Evolutionary conservation across 805 yeast genomes (phyloP).

Genomic region (Helenozyma rhizophorensis): DNA sequence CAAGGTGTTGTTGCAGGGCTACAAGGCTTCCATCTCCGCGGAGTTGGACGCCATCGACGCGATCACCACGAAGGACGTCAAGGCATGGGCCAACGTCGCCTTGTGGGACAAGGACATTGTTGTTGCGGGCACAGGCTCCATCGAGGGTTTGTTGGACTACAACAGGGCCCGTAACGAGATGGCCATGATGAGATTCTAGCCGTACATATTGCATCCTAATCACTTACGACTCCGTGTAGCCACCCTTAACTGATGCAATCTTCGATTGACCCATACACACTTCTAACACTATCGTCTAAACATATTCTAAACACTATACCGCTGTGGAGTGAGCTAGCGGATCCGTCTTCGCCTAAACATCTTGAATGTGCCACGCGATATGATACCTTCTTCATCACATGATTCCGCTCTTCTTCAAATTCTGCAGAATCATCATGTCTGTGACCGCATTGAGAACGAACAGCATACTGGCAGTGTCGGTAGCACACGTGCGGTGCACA

Average conservation of each 20-base stretch:
- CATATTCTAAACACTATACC: too few relatives aligned
- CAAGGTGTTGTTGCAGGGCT: conserved; percentile 56
- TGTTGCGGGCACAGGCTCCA: conserved; percentile 79
- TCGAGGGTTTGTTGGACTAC: conserved; percentile 81
- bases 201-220: conserved; percentile 16
- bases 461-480: conserved; percentile 83
- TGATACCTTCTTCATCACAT: conserved; percentile 29
- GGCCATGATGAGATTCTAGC: conserved; percentile 76
- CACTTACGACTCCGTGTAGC: conserved; percentile 7
- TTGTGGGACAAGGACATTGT: conserved; percentile 85
- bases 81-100: conserved; percentile 68
- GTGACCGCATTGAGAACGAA: conserved; percentile 91
- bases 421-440: conserved; percentile 82
- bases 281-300: too few relatives aligned
- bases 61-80: conserved; percentile 54
- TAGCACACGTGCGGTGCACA: conserved; percentile 92
- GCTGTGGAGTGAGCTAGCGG: too few relatives aligned
- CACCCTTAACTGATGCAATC: too few relatives aligned
- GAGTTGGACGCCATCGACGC: conserved; percentile 59
- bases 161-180: conserved; percentile 83
- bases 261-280: too few relatives aligned
- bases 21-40: conserved; percentile 58
- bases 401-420: conserved; percentile 72
- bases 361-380: not conserved
- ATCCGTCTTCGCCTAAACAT: not conserved